These are phyloP conservation scores for Pilaira anomala DNA, from an alignment of 192 early-diverging fungal species.

Conservation along the genomic window DNA sequence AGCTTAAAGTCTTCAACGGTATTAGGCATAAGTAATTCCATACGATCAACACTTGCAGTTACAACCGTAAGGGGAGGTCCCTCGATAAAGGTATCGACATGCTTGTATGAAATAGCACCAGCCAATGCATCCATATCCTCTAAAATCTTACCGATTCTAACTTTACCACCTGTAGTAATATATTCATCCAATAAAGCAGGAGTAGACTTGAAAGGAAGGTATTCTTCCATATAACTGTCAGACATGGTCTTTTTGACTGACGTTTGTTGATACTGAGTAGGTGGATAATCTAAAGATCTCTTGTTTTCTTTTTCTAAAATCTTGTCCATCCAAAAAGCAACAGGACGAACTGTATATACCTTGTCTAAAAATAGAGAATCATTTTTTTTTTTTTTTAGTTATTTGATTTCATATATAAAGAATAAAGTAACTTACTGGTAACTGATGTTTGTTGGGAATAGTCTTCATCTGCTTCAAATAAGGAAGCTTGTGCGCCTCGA, in stretches of 20 bases:
- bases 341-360: constrained; percentile 38
- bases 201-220: constrained; percentile 74
- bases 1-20: constrained; percentile 73
- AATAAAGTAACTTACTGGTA: constrained; percentile 11
- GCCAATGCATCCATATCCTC: constrained; percentile 84
- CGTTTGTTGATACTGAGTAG: background rate
- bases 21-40: constrained; percentile 68
- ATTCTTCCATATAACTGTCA: constrained; percentile 74
- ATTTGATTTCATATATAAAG: too few species aligned
- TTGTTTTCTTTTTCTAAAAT: constrained; percentile 17
- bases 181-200: constrained; percentile 77
- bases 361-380: constrained; percentile 12
- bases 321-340: constrained; percentile 42
- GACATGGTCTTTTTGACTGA: constrained; percentile 43
- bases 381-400: too few species aligned
- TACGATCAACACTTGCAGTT: constrained; percentile 85
- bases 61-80: constrained; percentile 66
- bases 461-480: background rate
- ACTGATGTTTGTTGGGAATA: background rate
- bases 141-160: constrained; percentile 80
- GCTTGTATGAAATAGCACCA: constrained; percentile 75
- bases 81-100: constrained; percentile 47
- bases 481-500: constrained; percentile 8
- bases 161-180: constrained; percentile 67
- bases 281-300: background rate